Evolutionary conservation across 192 early-diverging fungal genomes (phyloP), one percentile per base, ranked within the genome.

Genomic region (Mortierella claussenii): DNA sequence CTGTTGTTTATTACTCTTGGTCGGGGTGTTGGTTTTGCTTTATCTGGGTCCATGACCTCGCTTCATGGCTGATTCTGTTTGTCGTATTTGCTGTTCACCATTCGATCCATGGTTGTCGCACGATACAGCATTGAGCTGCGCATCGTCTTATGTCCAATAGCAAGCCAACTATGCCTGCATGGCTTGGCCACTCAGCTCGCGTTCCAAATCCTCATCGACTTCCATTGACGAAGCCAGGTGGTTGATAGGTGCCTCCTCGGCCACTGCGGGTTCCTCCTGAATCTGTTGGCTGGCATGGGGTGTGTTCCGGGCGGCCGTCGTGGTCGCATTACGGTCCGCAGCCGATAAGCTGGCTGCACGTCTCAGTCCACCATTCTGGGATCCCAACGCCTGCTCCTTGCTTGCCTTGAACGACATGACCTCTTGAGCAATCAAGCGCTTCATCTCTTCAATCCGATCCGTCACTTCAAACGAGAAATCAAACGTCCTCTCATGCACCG

Each of bases 381-480:
- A 60, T 52, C 63, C 65, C 17, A 68, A 47, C 48, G 83, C 68
- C 64, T 80, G 81, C 59, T 87, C 79, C 57, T 88, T 90, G 57
- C 80, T 80, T 23, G 83, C 87, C 82, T 95, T 94, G 81, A 89
- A 94, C 57, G 86, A 85, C 70, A 91, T 89, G 15, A 92, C 90
- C 65, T 94, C 92, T 61, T 92, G 88, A 23, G 91, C 90, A 80
- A 94, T 92, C 83, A 91, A 87, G 90, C 87, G 69, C 70, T 87
- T 90, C 90, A 96, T 95, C 50, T 95, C 92, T 13, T 91, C 90
- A 34, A 94, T 86, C 10, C 79, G 70, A 34, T 96, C 87, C 7
- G 90, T 81, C 28, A 81, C 60, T 81, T 96, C 95, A 78, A 96
- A 96, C 4, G 87, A 82, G 71, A 96, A 96, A 65, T 96, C 94